Evolutionary conservation across 228 moss, liverwort and hornwort genomes (phyloP).

Genomic region (Sphagnum magellanicum): DNA sequence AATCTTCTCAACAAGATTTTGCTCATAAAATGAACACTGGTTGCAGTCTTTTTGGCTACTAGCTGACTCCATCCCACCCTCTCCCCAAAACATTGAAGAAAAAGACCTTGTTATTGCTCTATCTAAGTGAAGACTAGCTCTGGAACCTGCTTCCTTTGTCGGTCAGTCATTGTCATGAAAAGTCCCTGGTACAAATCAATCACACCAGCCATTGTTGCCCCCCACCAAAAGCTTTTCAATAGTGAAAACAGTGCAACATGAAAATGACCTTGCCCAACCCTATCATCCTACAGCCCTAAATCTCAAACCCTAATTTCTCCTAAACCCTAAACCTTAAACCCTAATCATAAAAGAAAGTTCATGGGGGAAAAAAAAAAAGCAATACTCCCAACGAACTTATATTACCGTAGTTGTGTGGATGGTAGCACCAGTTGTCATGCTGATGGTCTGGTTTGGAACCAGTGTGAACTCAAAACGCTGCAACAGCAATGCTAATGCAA

Average conservation of each 20-base stretch:
- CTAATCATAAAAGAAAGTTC: not conserved
- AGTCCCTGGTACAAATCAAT: constrained; percentile 49
- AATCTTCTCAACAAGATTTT: too few relatives aligned
- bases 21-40: too few relatives aligned
- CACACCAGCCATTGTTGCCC: not conserved
- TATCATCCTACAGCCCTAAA: not conserved
- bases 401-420: constrained; percentile 93
- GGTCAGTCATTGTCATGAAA: constrained; percentile 58
- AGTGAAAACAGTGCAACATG: not conserved
- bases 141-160: constrained; percentile 49
- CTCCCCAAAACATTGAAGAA: too few relatives aligned
- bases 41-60: too few relatives aligned
- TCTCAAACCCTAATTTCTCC: not conserved
- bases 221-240: not conserved
- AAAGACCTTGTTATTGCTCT: too few relatives aligned
- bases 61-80: too few relatives aligned
- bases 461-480: constrained; percentile 81
- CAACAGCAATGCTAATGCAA: constrained; percentile 85
- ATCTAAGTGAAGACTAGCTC: constrained; percentile 29
- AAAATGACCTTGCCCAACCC: not conserved
- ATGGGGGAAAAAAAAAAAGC: not conserved
- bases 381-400: not conserved
- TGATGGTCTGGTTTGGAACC: constrained; percentile 81
- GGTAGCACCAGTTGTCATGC: constrained; percentile 99
- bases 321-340: not conserved